Conservation (phyloP, 805 yeast species). For the Candida hungchunana region DNA sequence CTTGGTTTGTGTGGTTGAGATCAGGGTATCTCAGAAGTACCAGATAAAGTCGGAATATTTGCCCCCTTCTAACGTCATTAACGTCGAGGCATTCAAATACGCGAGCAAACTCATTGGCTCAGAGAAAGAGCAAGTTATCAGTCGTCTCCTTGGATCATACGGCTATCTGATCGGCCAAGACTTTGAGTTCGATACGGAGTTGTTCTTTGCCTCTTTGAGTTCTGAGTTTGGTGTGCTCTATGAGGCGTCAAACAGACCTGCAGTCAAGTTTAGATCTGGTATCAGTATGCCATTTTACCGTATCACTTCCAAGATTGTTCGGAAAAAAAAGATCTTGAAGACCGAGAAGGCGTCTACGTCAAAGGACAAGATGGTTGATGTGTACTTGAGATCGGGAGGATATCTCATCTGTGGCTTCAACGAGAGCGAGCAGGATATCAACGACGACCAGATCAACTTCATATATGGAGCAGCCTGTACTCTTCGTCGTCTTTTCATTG, state of each 20-base stretch:
- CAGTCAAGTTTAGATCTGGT: slow-evolving; percentile 41
- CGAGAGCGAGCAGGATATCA: slow-evolving; percentile 27
- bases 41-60: slow-evolving; percentile 38
- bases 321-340: slow-evolving; percentile 29
- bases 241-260: slow-evolving; percentile 25
- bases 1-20: slow-evolving; percentile 47
- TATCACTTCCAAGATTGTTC: slow-evolving; percentile 39
- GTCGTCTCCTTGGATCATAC: slow-evolving; percentile 43
- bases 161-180: slow-evolving; percentile 22
- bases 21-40: slow-evolving; percentile 44
- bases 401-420: slow-evolving; percentile 45
- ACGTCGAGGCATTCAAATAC: slow-evolving; percentile 39
- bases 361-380: slow-evolving; percentile 31
- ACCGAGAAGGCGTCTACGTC: slow-evolving; percentile 6
- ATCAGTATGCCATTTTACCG: slow-evolving; percentile 50
- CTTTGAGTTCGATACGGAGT: slow-evolving; percentile 27
- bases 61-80: slow-evolving; percentile 41
- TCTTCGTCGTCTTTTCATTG: slow-evolving; percentile 42
- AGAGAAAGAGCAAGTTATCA: slow-evolving; percentile 38
- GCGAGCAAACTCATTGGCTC: slow-evolving; percentile 33
- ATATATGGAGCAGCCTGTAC: slow-evolving; percentile 43
- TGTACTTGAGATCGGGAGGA: slow-evolving; percentile 49
- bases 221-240: slow-evolving; percentile 51
- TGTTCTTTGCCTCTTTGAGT: slow-evolving; percentile 42
- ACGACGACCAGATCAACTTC: slow-evolving; percentile 38